phyloP scores from a whole-genome alignment of 345 rosid species.

The Erysimum cheiranthoides region DNA sequence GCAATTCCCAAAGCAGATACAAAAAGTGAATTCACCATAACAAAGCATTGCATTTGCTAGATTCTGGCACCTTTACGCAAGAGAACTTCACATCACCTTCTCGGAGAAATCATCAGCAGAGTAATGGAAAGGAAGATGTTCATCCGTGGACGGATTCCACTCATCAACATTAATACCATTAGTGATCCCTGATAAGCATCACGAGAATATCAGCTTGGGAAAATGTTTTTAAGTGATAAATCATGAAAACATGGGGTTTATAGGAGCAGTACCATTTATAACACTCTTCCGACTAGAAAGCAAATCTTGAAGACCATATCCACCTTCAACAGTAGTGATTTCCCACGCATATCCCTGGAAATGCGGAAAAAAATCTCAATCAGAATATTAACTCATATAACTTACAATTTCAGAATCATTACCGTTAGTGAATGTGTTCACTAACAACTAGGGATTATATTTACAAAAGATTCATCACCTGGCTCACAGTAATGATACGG shows the following conservation, averaged over 20 bases:
- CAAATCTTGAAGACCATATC: conserved; percentile 85
- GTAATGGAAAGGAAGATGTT: conserved; percentile 67
- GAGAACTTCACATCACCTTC: conserved; percentile 56
- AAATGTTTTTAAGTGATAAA: not conserved
- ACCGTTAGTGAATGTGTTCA: not conserved
- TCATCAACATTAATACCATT: conserved; percentile 85
- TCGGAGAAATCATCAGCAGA: conserved; percentile 74
- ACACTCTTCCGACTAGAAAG: conserved; percentile 75
- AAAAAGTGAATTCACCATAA: conserved; percentile 41
- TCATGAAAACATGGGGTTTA: not conserved
- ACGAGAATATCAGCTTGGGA: conserved; percentile 3
- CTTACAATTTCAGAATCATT: not conserved
- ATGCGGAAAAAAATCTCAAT: not conserved
- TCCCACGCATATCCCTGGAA: conserved; percentile 97
- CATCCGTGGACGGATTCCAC: conserved; percentile 87
- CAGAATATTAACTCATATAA: not conserved
- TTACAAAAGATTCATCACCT: conserved; percentile 57
- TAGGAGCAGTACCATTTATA: conserved; percentile 62
- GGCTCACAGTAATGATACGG: conserved; percentile 89
- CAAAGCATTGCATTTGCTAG: not conserved
- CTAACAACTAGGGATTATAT: not conserved
- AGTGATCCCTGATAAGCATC: conserved; percentile 64
- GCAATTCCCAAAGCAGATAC: conserved; percentile 41
- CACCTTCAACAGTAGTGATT: conserved; percentile 93
- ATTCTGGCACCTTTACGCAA: not conserved